Evolutionary conservation across 345 rosid species (phyloP), one percentile per base, ranked within the genome.

Genomic region (Conringia planisiliqua): DNA sequence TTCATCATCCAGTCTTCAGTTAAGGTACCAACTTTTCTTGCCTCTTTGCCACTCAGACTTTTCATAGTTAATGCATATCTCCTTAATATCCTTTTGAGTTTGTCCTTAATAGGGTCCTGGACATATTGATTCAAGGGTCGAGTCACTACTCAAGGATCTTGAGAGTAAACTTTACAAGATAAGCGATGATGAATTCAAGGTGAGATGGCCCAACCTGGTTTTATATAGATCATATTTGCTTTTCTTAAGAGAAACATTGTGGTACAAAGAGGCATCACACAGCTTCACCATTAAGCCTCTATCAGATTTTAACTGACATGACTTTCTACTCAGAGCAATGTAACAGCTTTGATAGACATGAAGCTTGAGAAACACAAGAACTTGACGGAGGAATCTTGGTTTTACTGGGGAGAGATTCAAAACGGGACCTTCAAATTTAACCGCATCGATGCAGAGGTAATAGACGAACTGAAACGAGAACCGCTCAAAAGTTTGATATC

Each of bases 311-410:
- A 27, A 78, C 47, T 64, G 39, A 55, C 44, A 36, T 70, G 66
- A 72, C 29, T 67, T 78, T 43, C 68, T 52, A 22, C 62, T 62
- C 86, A 93, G 98, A 84, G 82, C 82, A 85, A 91, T 42, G 95
- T 84, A 55, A 83, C 83, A 79, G 83, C 91, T 51, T 82, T 90
- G 84, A 88, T 93, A 33, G 96, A 93, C 48, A 78, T 83, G 93
- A 93, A 90, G 82, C 96, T 90, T 10, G 98, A 93, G 76, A 93
- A 89, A 75, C 90, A 79, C 86, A 93, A 93, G 80, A 90, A 93
- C 82, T 79, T 89, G 64, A 39, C 70, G 22, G 98, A 93, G 76
- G 98, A 93, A 85, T 85, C 89, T 11, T 3, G 62, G 58, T 90
- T 87, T 78, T 88, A 80, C 81, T 93, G 93, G 93, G 66, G 44